These are phyloP conservation scores for Nemania sp. DNA, from an alignment of 2,329 filamentous ascomycete genomes.

Conservation along the genomic window DNA sequence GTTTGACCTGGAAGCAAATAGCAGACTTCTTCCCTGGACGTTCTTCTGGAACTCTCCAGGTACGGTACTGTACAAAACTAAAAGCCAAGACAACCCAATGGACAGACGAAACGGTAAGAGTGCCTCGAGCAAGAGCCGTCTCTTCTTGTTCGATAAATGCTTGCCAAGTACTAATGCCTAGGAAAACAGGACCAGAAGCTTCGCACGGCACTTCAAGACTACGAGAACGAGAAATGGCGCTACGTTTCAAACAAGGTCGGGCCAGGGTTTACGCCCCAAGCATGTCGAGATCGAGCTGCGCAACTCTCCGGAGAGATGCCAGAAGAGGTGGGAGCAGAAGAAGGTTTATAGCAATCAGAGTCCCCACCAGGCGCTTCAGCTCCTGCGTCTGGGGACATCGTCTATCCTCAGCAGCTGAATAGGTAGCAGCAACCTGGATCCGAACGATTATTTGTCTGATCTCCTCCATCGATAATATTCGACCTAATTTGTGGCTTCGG, in stretches of 20 bases:
- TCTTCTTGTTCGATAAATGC: not conserved
- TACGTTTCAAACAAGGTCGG: constrained; percentile 92
- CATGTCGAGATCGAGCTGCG: constrained; percentile 83
- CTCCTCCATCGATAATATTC: constrained; percentile 33
- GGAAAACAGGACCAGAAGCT: constrained; percentile 77
- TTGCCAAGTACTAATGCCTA: constrained; percentile 32
- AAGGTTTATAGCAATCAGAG: constrained; percentile 66
- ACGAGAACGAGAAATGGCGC: constrained; percentile 93
- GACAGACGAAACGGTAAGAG: constrained; percentile 89
- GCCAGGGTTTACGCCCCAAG: constrained; percentile 86
- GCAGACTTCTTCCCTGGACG: constrained; percentile 94
- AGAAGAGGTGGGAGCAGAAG: constrained; percentile 48
- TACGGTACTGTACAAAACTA: constrained; percentile 93
- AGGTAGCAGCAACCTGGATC: constrained; percentile 46
- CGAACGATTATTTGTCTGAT: constrained; percentile 27
- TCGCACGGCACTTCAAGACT: constrained; percentile 80
- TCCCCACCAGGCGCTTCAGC: constrained; percentile 62
- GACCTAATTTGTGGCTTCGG: constrained; percentile 29
- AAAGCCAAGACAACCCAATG: constrained; percentile 94
- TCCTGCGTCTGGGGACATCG: constrained; percentile 61
- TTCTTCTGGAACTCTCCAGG: constrained; percentile 90
- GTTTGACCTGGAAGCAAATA: constrained; percentile 97
- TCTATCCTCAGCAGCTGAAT: constrained; percentile 57
- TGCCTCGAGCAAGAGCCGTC: not conserved
- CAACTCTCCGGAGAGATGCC: constrained; percentile 65